Percentiles rank a stretch among this genome's conserved stretches.
These are phyloP conservation scores for Fraxinus velutina DNA, from an alignment of 305 asterid species.

Conservation along the genomic window DNA sequence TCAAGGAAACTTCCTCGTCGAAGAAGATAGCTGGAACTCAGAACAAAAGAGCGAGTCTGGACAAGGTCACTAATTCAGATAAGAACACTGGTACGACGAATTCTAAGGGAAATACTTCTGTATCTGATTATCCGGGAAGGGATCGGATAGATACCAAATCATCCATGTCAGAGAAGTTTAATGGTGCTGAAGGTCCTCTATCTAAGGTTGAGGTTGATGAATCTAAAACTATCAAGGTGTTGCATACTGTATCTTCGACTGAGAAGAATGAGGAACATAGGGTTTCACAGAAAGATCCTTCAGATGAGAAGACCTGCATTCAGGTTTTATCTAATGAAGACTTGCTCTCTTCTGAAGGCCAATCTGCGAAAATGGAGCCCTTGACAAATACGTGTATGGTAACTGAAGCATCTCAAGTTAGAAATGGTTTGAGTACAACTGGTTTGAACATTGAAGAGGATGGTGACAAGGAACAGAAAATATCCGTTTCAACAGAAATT, in stretches of 20 bases:
- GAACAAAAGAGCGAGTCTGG: slow-evolving; percentile 26
- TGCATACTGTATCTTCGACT: slow-evolving; percentile 37
- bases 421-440: slow-evolving; percentile 25
- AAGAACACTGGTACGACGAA: slow-evolving; percentile 26
- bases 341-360: slow-evolving; percentile 9
- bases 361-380: slow-evolving; percentile 22
- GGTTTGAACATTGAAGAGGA: slow-evolving; percentile 21
- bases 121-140: slow-evolving; percentile 26
- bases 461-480: slow-evolving; percentile 30
- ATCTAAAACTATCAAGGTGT: slow-evolving; percentile 38
- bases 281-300: slow-evolving; percentile 23
- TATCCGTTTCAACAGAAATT: slow-evolving; percentile 38
- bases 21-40: slow-evolving; percentile 38
- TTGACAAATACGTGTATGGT: slow-evolving; percentile 14
- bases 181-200: slow-evolving; percentile 23
- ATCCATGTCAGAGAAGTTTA: slow-evolving; percentile 18
- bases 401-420: slow-evolving; percentile 6
- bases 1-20: slow-evolving; percentile 16
- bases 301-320: slow-evolving; percentile 23
- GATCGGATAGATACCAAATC: slow-evolving; percentile 9
- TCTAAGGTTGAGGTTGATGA: slow-evolving; percentile 23
- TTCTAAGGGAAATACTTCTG: slow-evolving; percentile 26
- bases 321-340: slow-evolving; percentile 16
- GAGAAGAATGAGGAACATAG: slow-evolving; percentile 37
- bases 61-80: slow-evolving; percentile 30